Base-by-base conservation (phyloP, 768 basidiomycete species). In the Imleria badia region DNA sequence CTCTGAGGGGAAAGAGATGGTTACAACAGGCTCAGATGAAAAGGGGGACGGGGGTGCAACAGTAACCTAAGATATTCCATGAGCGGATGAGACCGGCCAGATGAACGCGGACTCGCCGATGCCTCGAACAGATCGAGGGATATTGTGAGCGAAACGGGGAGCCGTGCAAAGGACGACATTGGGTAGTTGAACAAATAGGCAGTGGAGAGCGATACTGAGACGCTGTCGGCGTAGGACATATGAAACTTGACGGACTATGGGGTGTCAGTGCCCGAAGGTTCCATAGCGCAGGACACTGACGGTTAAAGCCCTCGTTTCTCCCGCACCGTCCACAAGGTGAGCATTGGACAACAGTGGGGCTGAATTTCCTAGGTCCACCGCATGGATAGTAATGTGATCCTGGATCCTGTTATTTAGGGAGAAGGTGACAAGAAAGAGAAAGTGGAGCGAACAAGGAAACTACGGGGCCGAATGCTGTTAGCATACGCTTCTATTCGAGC, bases 361-460 rank as follows among this genome's bases (percentile, higher is more conserved):
- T 6, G 87, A 84, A 8, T 78, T 74, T 4, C 94, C 94, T 40
- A 97, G 79, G 59, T 93, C 83, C 14, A 96, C 82, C 0, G 91
- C 86, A 59, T 93, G 91, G 6, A 98, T 82, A 53, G 84, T 83
- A 50, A 96, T 92, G 56, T 87, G 81, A 63, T 94, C 93, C 95
- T 96, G 58, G 20, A 36, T 42, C 31, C 51, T 46, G 51, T 22
- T 39, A 22, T 47, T 60, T 30, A 52, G 44, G 23, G 34, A 48
- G 39, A 39, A 40, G 5, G 35, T 10, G 30, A 49, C 17, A 29
- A 40, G n/a, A 39, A 19, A 31, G 26, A 39, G 14, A 31, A 50
- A 42, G 47, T 19, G 34, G 17, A 41, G 69, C 81, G 53, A 67
- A 89, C 90, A 65, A 92, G 70, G 65, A 91, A 83, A 14, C 81